phyloP scores from a whole-genome alignment of 305 asterid species.

The Lippia alba region DNA sequence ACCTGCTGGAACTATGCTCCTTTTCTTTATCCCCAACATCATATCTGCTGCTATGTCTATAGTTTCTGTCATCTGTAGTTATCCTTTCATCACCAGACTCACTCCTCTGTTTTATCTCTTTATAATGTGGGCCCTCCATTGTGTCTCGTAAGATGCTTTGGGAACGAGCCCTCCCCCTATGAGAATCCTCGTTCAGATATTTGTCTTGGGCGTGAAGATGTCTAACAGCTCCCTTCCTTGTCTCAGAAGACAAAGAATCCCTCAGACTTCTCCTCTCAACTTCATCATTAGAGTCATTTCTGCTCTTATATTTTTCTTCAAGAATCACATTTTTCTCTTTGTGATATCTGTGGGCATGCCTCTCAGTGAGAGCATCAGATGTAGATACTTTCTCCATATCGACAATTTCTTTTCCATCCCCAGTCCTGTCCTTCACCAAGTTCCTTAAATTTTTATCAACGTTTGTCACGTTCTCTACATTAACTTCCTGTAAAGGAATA shows the following conservation, averaged over 20 bases:
- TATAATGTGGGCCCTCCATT: constrained; percentile 34
- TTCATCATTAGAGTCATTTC: constrained; percentile 40
- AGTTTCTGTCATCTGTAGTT: constrained; percentile 31
- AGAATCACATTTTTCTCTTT: constrained; percentile 28
- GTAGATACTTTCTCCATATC: constrained; percentile 43
- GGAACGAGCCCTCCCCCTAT: constrained; percentile 71
- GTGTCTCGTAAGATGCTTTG: constrained; percentile 45
- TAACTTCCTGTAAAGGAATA: constrained; percentile 51
- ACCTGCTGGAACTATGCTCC: constrained; percentile 66
- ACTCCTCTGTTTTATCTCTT: constrained; percentile 45
- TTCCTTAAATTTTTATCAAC: constrained; percentile 37
- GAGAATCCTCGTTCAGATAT: constrained; percentile 46
- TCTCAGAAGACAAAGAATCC: constrained; percentile 50
- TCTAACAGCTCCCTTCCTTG: constrained; percentile 40
- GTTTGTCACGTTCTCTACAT: constrained; percentile 37
- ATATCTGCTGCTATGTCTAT: constrained; percentile 47
- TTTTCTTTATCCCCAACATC: constrained; percentile 55
- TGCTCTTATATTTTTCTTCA: constrained; percentile 38
- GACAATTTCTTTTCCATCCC: constrained; percentile 46
- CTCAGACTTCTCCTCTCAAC: constrained; percentile 43
- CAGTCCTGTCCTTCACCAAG: constrained; percentile 38
- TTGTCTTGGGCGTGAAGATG: constrained; percentile 46
- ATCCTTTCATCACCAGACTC: constrained; percentile 63
- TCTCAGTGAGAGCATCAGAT: constrained; percentile 46
- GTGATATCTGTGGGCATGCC: constrained; percentile 38